Base-by-base conservation (phyloP, 805 yeast genomes). In the Saccharomycopsis olivae region DNA sequence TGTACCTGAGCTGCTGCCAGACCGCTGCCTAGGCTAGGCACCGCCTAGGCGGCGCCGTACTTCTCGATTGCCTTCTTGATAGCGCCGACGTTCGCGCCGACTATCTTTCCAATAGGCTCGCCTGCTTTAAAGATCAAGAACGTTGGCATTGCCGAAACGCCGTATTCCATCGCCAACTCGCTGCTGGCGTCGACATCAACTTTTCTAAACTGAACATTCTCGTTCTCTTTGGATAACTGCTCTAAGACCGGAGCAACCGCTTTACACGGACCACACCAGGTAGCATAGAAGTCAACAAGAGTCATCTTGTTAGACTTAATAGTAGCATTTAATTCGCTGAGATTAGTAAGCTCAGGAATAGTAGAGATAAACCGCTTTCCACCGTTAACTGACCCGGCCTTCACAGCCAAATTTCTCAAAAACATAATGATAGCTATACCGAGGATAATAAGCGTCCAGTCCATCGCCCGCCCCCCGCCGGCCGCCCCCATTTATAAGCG, bases 221-320 rank as follows among this genome's bases (percentile, higher is more conserved):
- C 55, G 41, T 66, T 62, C 29, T 64, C 58, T 6, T 52, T 44
- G 20, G 61, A 51, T 37, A 61, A 56, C 40, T 64, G 61, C 16
- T 68, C 67, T 33, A 76, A 55, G 16, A 71, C 55, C 13, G 86
- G 86, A 2, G 78, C 66, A 51, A 78, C 68, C n/a, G 79, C 79
- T 50, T 73, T 75, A 51, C 86, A 78, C n/a, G 86, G 86, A 5
- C 79, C 84, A 57, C 86, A 78, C 86, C 86, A 78, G 9, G 75
- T 69, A 24, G 86, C 85, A 56, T 68, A 75, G 55, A 78, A 78
- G 54, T 78, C 85, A 36, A 77, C 69, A 2, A 78, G 61, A 1
- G 78, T 62, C 28, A 72, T 55, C 41, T 69, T 65, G 27, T 61
- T 56, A 10, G 54, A 45, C 31, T 31, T 36, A 27, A 43, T 43